A percentile compares a stretch with the other conserved stretches of the same genome.
Conservation (phyloP, 441 rosid genomes). For the Brassica hybrid region DNA sequence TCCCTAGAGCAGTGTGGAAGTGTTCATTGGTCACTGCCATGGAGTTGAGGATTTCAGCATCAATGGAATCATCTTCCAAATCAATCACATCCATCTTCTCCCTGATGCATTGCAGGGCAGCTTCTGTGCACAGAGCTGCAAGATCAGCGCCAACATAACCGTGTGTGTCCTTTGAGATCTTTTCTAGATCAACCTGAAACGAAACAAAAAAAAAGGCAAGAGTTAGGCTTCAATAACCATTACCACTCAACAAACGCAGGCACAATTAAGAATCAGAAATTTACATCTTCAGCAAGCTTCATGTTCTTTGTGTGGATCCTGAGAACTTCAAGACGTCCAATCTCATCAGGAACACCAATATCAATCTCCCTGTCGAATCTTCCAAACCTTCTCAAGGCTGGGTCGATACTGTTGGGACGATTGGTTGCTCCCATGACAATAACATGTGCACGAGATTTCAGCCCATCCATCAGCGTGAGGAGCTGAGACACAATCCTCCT, state of each 20-base stretch:
- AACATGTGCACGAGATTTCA: slow-evolving; percentile 47
- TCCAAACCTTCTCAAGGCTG: slow-evolving; percentile 55
- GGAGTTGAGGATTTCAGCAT: slow-evolving; percentile 64
- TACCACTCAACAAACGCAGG: not conserved
- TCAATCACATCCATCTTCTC: slow-evolving; percentile 70
- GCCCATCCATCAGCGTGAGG: slow-evolving; percentile 52
- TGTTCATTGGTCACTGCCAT: slow-evolving; percentile 68
- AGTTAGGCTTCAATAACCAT: slow-evolving; percentile 23
- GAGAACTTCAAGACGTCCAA: slow-evolving; percentile 51
- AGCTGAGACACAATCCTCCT: slow-evolving; percentile 52
- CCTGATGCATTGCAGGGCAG: slow-evolving; percentile 64
- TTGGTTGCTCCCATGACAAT: slow-evolving; percentile 56
- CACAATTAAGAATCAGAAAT: slow-evolving; percentile 6
- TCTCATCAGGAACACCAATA: slow-evolving; percentile 52
- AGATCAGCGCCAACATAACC: slow-evolving; percentile 69
- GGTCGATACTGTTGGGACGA: slow-evolving; percentile 51
- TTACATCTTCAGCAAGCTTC: slow-evolving; percentile 52
- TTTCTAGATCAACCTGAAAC: slow-evolving; percentile 65
- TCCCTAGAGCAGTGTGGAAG: slow-evolving; percentile 62
- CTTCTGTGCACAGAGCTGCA: slow-evolving; percentile 66
- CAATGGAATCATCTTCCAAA: slow-evolving; percentile 61
- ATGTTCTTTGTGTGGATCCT: slow-evolving; percentile 52
- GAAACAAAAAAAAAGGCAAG: not conserved
- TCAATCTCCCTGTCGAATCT: slow-evolving; percentile 54
- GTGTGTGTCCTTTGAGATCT: slow-evolving; percentile 59